phyloP scores from a whole-genome alignment of 139 green algal species.

The Zygnema cylindricum region DNA sequence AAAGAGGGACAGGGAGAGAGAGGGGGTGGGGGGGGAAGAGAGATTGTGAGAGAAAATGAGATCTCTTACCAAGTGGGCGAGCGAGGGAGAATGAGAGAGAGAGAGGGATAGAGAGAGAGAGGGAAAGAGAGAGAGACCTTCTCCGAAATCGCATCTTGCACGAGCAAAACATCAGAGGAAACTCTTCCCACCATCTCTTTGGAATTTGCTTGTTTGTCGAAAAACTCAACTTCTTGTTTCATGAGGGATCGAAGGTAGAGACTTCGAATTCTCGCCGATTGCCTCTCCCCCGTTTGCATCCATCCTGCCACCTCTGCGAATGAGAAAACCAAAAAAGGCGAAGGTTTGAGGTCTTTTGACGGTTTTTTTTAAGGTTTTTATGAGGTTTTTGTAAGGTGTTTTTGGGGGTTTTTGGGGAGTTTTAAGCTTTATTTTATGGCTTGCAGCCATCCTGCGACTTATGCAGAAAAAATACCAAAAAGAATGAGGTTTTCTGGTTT shows the following conservation, averaged over 20 bases:
- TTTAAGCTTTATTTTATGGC: too few species aligned
- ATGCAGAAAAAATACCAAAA: too few species aligned
- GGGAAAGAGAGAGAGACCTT: slow-evolving; percentile 46
- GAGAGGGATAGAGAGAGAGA: too few species aligned
- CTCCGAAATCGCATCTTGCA: slow-evolving; percentile 54
- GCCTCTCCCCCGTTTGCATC: slow-evolving; percentile 56
- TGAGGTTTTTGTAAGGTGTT: too few species aligned
- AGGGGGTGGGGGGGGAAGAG: too few species aligned
- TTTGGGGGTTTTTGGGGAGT: too few species aligned
- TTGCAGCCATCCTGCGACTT: too few species aligned
- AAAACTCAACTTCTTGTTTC: slow-evolving; percentile 55
- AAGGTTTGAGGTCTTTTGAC: neutral
- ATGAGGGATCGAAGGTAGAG: slow-evolving; percentile 45
- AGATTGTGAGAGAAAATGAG: neutral
- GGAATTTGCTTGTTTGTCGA: slow-evolving; percentile 22
- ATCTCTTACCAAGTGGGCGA: neutral
- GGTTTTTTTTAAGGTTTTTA: too few species aligned
- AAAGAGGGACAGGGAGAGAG: neutral
- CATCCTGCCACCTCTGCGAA: slow-evolving; percentile 45
- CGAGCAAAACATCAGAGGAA: slow-evolving; percentile 37
- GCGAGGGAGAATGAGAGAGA: neutral
- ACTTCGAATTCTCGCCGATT: slow-evolving; percentile 44
- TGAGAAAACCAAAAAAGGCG: neutral
- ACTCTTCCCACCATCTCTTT: slow-evolving; percentile 39
- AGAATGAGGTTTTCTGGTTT: too few species aligned